Percentiles rank a stretch among this genome's conserved stretches.
phyloP scores from a whole-genome alignment of 805 yeast species.

The Barnettozyma californica region DNA sequence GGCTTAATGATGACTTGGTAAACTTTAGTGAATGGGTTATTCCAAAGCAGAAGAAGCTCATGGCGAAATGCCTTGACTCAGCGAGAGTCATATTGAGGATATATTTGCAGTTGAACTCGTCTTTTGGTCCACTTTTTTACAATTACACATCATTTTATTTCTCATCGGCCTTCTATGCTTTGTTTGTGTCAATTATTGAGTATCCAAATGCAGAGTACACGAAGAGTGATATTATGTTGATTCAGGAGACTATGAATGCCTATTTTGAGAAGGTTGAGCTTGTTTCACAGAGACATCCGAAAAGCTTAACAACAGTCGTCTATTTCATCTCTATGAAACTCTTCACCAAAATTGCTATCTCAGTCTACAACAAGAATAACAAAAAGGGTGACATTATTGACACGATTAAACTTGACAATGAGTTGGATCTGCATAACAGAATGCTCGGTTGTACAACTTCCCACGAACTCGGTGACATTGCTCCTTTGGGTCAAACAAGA shows the following conservation, averaged over 20 bases:
- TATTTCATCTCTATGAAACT: slow-evolving; percentile 14
- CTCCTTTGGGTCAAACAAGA: background rate
- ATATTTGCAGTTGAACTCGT: slow-evolving; percentile 3
- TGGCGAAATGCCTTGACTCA: slow-evolving; percentile 17
- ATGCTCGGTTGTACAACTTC: background rate
- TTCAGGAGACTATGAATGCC: slow-evolving; percentile 6
- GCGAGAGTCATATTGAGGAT: slow-evolving; percentile 18
- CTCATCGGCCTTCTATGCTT: slow-evolving; percentile 22
- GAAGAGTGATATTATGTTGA: slow-evolving; percentile 14
- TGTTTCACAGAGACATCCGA: slow-evolving; percentile 2
- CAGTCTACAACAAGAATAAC: slow-evolving; percentile 15
- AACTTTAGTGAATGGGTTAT: slow-evolving; percentile 5
- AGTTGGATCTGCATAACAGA: slow-evolving; percentile 3
- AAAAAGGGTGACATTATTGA: slow-evolving; percentile 5
- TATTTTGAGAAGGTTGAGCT: slow-evolving; percentile 7
- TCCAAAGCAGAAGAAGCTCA: slow-evolving; percentile 16
- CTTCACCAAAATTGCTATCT: slow-evolving; percentile 19
- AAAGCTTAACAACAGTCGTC: slow-evolving; percentile 9
- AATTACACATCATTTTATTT: slow-evolving; percentile 16
- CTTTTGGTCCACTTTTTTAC: slow-evolving; percentile 9
- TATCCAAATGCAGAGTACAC: slow-evolving; percentile 14
- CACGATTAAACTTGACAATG: slow-evolving; percentile 8
- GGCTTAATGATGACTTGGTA: slow-evolving; percentile 19
- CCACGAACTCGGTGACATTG: background rate
- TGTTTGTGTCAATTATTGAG: slow-evolving; percentile 21